These are phyloP conservation scores for Trypethelium eluteriae DNA, from an alignment of 495 filamentous ascomycete species.

Conservation along the genomic window DNA sequence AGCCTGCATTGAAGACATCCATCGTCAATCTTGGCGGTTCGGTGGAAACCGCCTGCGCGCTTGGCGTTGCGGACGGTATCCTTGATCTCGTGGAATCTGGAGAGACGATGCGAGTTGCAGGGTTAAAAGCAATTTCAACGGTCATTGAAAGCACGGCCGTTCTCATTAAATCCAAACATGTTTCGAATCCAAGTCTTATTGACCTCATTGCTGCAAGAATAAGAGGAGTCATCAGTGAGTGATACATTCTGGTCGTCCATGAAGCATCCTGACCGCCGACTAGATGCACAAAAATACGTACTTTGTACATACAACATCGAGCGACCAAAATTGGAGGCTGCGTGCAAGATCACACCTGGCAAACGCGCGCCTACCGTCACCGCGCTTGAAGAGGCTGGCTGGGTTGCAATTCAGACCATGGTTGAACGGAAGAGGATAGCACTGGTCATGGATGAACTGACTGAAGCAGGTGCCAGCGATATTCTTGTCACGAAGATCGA, in stretches of 20 bases:
- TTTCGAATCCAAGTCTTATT: slow-evolving; percentile 70
- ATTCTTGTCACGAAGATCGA: slow-evolving; percentile 81
- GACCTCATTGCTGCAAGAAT: slow-evolving; percentile 77
- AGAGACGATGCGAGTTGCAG: slow-evolving; percentile 95
- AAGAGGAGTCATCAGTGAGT: slow-evolving; percentile 77
- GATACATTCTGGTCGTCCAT: neutral
- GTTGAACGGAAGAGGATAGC: slow-evolving; percentile 86
- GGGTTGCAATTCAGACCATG: slow-evolving; percentile 92
- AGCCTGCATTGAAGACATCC: slow-evolving; percentile 58
- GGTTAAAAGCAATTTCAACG: slow-evolving; percentile 92
- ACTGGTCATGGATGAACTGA: slow-evolving; percentile 82
- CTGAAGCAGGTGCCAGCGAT: slow-evolving; percentile 70
- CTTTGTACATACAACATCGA: slow-evolving; percentile 94
- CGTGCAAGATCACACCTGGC: slow-evolving; percentile 78
- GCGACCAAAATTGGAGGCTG: slow-evolving; percentile 55
- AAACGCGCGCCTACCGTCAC: slow-evolving; percentile 91
- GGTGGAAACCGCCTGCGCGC: slow-evolving; percentile 90
- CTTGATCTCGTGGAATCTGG: slow-evolving; percentile 99
- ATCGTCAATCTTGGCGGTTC: slow-evolving; percentile 92
- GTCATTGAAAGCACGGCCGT: slow-evolving; percentile 80
- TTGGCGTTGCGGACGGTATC: slow-evolving; percentile 94
- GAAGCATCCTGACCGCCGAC: neutral
- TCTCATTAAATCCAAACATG: slow-evolving; percentile 81
- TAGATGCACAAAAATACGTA: slow-evolving; percentile 85
- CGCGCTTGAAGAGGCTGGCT: slow-evolving; percentile 74